Percentiles rank a stretch among this genome's conserved stretches.
Conservation (phyloP, 2,329 filamentous ascomycete genomes). For the Cytospora mali region DNA sequence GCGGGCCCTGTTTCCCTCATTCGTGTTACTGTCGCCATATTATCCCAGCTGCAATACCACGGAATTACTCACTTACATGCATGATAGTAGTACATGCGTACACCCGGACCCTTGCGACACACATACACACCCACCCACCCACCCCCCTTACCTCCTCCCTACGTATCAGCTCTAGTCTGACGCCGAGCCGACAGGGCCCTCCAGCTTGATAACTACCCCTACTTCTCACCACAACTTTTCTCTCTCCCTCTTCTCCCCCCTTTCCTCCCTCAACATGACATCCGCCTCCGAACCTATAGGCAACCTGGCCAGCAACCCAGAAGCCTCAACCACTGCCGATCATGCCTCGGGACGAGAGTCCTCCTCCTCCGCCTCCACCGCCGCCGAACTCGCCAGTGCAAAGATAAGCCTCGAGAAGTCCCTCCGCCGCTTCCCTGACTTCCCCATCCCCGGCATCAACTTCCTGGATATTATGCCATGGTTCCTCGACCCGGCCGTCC, state of each 20-base stretch:
- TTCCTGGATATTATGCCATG: slow-evolving; percentile 99
- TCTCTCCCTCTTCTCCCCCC: slow-evolving; percentile 36
- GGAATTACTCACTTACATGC: slow-evolving; percentile 20
- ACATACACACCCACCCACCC: background rate
- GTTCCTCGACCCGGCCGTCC: slow-evolving; percentile 76
- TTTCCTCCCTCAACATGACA: slow-evolving; percentile 40
- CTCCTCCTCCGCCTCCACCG: slow-evolving; percentile 62
- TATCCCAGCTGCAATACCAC: slow-evolving; percentile 3
- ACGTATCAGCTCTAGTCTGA: slow-evolving; percentile 12
- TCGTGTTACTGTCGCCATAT: slow-evolving; percentile 7
- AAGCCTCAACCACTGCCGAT: slow-evolving; percentile 43
- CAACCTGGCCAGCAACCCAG: slow-evolving; percentile 39
- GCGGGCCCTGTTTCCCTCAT: slow-evolving; percentile 5
- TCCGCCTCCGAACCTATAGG: slow-evolving; percentile 34
- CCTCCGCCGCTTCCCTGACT: slow-evolving; percentile 87
- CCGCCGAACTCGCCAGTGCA: slow-evolving; percentile 68
- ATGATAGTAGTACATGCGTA: background rate
- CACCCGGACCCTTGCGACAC: slow-evolving; percentile 22
- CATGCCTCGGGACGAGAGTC: slow-evolving; percentile 67
- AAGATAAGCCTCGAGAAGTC: slow-evolving; percentile 71
- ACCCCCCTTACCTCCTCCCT: slow-evolving; percentile 3
- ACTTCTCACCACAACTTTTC: slow-evolving; percentile 35
- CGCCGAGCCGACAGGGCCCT: slow-evolving; percentile 19
- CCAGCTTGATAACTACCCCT: slow-evolving; percentile 32
- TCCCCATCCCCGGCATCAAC: slow-evolving; percentile 87